Conservation (phyloP, 2,329 filamentous ascomycete species). For the Ophiostoma pallidulum region DNA sequence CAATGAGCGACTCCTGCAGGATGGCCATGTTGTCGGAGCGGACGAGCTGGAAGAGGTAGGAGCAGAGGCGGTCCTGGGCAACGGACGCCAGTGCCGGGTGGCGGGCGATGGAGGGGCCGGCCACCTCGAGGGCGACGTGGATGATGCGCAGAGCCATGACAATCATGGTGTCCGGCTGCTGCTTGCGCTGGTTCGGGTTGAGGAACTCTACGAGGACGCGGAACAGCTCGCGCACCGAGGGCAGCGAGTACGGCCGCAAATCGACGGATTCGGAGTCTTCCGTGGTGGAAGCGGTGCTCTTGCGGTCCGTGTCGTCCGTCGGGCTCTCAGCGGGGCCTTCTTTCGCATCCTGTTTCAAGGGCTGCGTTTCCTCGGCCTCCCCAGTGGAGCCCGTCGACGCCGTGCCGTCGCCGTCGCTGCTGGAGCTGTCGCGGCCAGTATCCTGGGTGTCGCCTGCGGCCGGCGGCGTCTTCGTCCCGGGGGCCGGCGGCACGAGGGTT, state of each 20-base stretch:
- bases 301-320: conserved; percentile 13
- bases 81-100: conserved; percentile 81
- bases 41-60: conserved; percentile 91
- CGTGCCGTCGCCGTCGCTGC: conserved; percentile 2
- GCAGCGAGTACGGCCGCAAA: conserved; percentile 82
- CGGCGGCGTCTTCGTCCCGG: not conserved
- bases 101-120: conserved; percentile 85
- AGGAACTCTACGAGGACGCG: conserved; percentile 87
- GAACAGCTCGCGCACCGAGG: conserved; percentile 90
- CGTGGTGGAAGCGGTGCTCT: conserved; percentile 17
- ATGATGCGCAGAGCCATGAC: conserved; percentile 97
- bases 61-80: conserved; percentile 87
- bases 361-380: conserved; percentile 12
- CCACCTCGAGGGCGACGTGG: conserved; percentile 92
- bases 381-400: not conserved
- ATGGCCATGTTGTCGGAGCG: conserved; percentile 94
- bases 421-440: not conserved
- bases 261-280: conserved; percentile 38
- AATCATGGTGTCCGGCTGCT: conserved; percentile 90
- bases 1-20: conserved; percentile 82
- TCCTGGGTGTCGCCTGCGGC: not conserved
- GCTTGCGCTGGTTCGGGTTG: conserved; percentile 84
- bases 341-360: not conserved
- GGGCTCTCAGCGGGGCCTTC: conserved; percentile 2
- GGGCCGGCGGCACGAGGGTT: not conserved